Conservation (phyloP, 2,329 filamentous ascomycete genomes). For the Fusarium duplospermum region DNA sequence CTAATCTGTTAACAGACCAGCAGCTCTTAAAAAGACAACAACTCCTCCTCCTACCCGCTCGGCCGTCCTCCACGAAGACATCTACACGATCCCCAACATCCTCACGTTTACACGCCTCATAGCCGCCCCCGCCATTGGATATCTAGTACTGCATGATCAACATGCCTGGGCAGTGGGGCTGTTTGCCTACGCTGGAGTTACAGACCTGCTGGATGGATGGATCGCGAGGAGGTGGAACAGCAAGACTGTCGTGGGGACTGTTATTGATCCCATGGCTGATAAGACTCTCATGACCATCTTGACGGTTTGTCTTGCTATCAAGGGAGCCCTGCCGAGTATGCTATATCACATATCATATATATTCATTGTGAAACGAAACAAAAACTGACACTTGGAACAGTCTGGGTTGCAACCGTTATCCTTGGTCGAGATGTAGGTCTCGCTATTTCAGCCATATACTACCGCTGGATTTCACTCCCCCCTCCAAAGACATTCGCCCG, state of each 20-base stretch:
- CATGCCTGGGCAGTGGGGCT: conserved; percentile 82
- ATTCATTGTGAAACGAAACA: not conserved
- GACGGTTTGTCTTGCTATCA: conserved; percentile 85
- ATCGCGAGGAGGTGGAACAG: conserved; percentile 89
- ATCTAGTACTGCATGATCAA: conserved; percentile 86
- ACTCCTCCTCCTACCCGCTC: conserved; percentile 7
- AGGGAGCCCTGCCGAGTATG: conserved; percentile 83
- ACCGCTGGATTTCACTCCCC: conserved; percentile 93
- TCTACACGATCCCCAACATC: conserved; percentile 96
- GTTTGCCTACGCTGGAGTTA: conserved; percentile 93
- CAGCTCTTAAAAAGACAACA: not conserved
- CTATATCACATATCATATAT: not conserved
- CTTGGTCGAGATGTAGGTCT: conserved; percentile 88
- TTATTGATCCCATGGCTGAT: conserved; percentile 97
- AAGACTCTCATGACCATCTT: conserved; percentile 95
- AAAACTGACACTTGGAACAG: conserved; percentile 52
- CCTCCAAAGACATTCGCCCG: conserved; percentile 90
- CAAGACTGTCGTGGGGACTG: conserved; percentile 92
- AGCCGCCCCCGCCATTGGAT: conserved; percentile 87
- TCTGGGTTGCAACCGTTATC: conserved; percentile 91
- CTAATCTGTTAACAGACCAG: not conserved
- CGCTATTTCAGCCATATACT: conserved; percentile 89
- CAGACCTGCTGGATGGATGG: conserved; percentile 93
- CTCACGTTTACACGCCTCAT: conserved; percentile 88
- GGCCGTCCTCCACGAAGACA: conserved; percentile 75